Evolutionary conservation across 164 flowering plant genomes (phyloP).

Genomic region (Aristolochia californica): DNA sequence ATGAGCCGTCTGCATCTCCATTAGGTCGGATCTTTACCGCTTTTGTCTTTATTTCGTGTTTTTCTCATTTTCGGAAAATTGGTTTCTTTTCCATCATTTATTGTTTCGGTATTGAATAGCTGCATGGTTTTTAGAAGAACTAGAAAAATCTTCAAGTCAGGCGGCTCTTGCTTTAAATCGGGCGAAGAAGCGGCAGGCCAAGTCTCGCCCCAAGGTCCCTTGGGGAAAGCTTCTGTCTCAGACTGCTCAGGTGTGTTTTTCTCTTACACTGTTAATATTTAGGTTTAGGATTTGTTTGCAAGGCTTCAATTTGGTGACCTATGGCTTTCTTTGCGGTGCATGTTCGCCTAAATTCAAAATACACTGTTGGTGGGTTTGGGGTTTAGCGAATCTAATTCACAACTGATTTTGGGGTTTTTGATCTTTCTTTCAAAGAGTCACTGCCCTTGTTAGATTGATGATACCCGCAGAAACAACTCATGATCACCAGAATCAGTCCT

Average conservation of each 20-base stretch:
- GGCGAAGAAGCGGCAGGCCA: constrained; percentile 24
- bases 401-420: too few species aligned
- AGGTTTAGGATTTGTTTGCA: too few species aligned
- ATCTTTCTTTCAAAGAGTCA: too few species aligned
- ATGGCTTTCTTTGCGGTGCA: too few species aligned
- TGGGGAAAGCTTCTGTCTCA: constrained; percentile 89
- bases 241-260: constrained; percentile 44
- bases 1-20: constrained; percentile 16
- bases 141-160: constrained; percentile 4
- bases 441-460: too few species aligned
- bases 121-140: constrained; percentile 14
- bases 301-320: too few species aligned
- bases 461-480: too few species aligned
- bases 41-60: background rate
- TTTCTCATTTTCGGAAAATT: background rate
- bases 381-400: too few species aligned
- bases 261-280: background rate
- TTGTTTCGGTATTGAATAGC: constrained; percentile 13
- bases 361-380: too few species aligned
- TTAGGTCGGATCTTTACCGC: constrained; percentile 20
- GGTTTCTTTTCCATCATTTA: background rate
- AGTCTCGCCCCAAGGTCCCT: constrained; percentile 24
- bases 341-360: too few species aligned
- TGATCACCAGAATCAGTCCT: too few species aligned
- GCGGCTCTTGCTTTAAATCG: constrained; percentile 8